These are phyloP conservation scores for Puccinia hordei DNA, from an alignment of 1,284 basidiomycete species.

Conservation along the genomic window DNA sequence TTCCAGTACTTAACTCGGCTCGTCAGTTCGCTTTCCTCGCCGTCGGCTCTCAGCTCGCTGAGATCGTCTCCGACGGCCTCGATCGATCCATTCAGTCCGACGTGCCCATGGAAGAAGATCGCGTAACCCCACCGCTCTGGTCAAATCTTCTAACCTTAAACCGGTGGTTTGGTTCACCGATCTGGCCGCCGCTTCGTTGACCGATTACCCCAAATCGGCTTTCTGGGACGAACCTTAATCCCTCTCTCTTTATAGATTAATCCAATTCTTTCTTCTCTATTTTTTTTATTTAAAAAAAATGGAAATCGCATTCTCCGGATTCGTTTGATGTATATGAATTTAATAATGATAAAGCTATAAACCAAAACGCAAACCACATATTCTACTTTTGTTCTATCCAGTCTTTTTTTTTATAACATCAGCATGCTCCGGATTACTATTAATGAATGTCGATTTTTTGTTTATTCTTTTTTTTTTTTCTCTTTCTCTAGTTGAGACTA, in stretches of 20 bases:
- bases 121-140: constrained; percentile 37
- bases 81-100: constrained; percentile 43
- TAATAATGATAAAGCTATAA: no score
- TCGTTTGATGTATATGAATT: no score
- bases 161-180: constrained; percentile 49
- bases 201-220: constrained; percentile 43
- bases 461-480: no score
- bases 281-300: no score
- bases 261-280: no score
- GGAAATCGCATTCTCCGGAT: no score
- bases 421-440: no score
- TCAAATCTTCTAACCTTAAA: constrained; percentile 32
- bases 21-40: constrained; percentile 43
- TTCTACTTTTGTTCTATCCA: no score
- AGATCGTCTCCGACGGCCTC: constrained; percentile 34
- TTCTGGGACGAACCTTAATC: constrained; percentile 48
- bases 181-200: constrained; percentile 8
- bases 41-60: constrained; percentile 22
- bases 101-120: constrained; percentile 50
- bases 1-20: constrained; percentile 39
- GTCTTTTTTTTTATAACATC: no score
- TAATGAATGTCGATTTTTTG: no score
- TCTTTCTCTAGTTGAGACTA: no score
- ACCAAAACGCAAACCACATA: no score
- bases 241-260: neutral